Evolutionary conservation across 1,284 basidiomycete genomes (phyloP).

Genomic region (Pulchroboletus neoregius): DNA sequence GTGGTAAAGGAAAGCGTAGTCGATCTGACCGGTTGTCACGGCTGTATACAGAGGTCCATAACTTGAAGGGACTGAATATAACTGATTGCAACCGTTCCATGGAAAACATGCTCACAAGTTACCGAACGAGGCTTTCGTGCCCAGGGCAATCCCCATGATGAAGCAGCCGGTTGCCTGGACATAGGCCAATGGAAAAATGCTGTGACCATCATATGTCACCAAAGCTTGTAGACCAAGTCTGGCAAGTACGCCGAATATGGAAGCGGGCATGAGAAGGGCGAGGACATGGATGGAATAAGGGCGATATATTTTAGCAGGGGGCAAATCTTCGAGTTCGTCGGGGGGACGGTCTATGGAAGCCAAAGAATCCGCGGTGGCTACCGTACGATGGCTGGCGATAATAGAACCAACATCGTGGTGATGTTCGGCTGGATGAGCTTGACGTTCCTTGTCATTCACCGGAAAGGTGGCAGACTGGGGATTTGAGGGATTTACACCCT

Average conservation of each 20-base stretch:
- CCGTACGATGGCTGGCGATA: slow-evolving; percentile 36
- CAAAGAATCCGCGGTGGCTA: slow-evolving; percentile 40
- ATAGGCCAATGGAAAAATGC: slow-evolving; percentile 84
- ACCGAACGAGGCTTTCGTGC: slow-evolving; percentile 66
- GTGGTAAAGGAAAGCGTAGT: neutral
- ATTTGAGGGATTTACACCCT: too few species aligned
- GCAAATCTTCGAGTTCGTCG: slow-evolving; percentile 39
- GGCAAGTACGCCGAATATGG: slow-evolving; percentile 76
- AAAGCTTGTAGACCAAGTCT: slow-evolving; percentile 74
- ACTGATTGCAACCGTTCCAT: slow-evolving; percentile 5
- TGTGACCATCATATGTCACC: slow-evolving; percentile 66
- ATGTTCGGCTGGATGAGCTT: slow-evolving; percentile 1
- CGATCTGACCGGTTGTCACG: slow-evolving; percentile 70
- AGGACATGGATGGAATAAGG: slow-evolving; percentile 64
- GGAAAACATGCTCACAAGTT: slow-evolving; percentile 58
- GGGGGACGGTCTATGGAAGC: slow-evolving; percentile 53
- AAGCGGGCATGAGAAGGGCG: slow-evolving; percentile 69
- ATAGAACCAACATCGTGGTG: slow-evolving; percentile 32
- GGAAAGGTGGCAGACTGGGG: neutral
- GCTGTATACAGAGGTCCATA: slow-evolving; percentile 88
- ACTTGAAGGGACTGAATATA: slow-evolving; percentile 39
- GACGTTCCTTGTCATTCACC: slow-evolving; percentile 1
- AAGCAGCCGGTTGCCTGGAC: slow-evolving; percentile 88
- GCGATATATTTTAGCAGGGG: slow-evolving; percentile 45
- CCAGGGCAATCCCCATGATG: slow-evolving; percentile 81